A percentile compares a stretch with the other conserved stretches of the same genome.
phyloP scores from a whole-genome alignment of 495 filamentous ascomycete genomes.

The Elasticomyces elasticus region DNA sequence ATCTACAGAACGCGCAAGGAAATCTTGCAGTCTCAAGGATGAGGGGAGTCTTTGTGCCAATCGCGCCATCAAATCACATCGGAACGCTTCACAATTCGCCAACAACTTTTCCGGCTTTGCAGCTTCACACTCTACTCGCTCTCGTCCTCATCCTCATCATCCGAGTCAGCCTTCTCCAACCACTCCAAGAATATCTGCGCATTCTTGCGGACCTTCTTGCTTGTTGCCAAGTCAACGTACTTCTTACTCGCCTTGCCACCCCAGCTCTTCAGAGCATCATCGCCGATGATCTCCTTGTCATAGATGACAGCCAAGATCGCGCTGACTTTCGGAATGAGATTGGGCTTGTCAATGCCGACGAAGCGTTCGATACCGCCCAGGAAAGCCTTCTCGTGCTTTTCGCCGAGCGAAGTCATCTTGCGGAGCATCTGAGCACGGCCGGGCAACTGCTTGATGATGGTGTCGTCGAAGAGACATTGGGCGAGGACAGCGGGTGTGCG shows the following conservation, averaged over 20 bases:
- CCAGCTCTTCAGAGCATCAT: conserved; percentile 85
- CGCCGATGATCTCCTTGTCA: conserved; percentile 72
- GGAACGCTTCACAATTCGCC: background rate
- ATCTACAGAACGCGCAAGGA: conserved; percentile 3
- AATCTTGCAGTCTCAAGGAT: background rate
- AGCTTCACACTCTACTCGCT: conserved; percentile 2
- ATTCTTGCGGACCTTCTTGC: conserved; percentile 91
- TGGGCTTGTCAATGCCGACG: conserved; percentile 68
- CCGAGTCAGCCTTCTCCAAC: conserved; percentile 84
- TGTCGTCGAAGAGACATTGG: conserved; percentile 86
- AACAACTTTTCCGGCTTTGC: background rate
- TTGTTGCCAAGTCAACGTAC: conserved; percentile 79
- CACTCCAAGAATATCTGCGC: conserved; percentile 89
- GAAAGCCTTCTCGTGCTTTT: conserved; percentile 91
- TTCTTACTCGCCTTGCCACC: conserved; percentile 92
- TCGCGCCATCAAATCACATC: background rate
- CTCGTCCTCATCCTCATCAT: conserved; percentile 59
- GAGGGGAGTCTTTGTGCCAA: background rate
- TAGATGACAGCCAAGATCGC: conserved; percentile 82
- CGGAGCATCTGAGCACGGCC: conserved; percentile 75
- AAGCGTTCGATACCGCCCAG: conserved; percentile 96
- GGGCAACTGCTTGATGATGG: conserved; percentile 76
- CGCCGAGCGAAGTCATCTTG: conserved; percentile 72
- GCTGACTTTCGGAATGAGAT: conserved; percentile 66
- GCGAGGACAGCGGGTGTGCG: conserved; percentile 85